Conservation (phyloP, 768 basidiomycete species). For the Trichaptum fuscoviolaceum region DNA sequence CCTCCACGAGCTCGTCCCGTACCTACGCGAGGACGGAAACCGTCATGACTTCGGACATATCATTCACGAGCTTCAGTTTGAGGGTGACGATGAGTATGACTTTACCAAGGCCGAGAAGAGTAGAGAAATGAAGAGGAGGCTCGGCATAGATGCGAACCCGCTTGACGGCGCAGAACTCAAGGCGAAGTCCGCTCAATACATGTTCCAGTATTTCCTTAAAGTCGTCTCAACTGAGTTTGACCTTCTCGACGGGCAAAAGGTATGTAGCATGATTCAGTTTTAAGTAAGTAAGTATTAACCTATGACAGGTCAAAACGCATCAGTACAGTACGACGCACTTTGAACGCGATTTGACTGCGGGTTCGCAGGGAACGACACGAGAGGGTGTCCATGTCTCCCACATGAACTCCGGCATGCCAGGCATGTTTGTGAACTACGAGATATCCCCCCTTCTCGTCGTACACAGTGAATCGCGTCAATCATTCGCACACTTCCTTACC, state of each 20-base stretch:
- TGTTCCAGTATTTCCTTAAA: slow-evolving; percentile 99
- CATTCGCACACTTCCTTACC: slow-evolving; percentile 96
- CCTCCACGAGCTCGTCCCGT: slow-evolving; percentile 88
- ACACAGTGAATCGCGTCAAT: slow-evolving; percentile 86
- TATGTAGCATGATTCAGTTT: slow-evolving; percentile 28
- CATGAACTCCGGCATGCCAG: slow-evolving; percentile 69
- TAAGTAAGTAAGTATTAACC: neutral
- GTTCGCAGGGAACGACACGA: slow-evolving; percentile 48
- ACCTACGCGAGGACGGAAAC: slow-evolving; percentile 81
- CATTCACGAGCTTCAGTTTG: slow-evolving; percentile 78
- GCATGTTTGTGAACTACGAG: slow-evolving; percentile 85
- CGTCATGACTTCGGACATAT: slow-evolving; percentile 92
- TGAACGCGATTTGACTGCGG: slow-evolving; percentile 81
- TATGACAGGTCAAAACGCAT: slow-evolving; percentile 68
- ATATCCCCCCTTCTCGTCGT: slow-evolving; percentile 95
- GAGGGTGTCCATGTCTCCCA: slow-evolving; percentile 72
- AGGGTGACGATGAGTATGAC: slow-evolving; percentile 79
- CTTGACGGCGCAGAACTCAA: slow-evolving; percentile 53
- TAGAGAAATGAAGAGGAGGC: slow-evolving; percentile 57
- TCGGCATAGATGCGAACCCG: slow-evolving; percentile 74
- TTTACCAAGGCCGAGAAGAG: slow-evolving; percentile 57
- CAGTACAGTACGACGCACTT: slow-evolving; percentile 97
- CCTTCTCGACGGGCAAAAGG: slow-evolving; percentile 68
- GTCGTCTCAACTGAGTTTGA: slow-evolving; percentile 95
- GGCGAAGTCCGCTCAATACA: slow-evolving; percentile 79